Conservation (phyloP, 2,329 filamentous ascomycete species). For the Chrysoporthe cubensis region DNA sequence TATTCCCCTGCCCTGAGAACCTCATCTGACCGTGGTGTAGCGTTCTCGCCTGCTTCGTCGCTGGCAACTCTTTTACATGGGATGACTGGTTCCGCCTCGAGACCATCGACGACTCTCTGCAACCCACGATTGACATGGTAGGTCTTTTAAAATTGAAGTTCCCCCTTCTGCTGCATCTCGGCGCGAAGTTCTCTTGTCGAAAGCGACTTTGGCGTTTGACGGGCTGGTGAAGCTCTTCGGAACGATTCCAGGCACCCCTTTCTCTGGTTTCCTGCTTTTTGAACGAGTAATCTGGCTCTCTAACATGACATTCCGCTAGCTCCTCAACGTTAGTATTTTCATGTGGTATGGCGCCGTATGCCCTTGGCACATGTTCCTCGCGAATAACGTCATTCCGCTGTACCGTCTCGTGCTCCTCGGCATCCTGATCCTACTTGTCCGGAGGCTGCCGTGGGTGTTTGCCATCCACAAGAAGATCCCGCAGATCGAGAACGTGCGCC, state of each 20-base stretch:
- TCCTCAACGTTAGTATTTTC: slow-evolving; percentile 86
- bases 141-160: not conserved
- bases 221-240: not conserved
- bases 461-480: slow-evolving; percentile 75
- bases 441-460: slow-evolving; percentile 77
- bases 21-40: slow-evolving; percentile 3
- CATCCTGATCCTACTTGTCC: slow-evolving; percentile 74
- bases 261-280: not conserved
- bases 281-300: not conserved
- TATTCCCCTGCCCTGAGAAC: not conserved
- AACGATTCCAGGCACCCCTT: not conserved
- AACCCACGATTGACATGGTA: slow-evolving; percentile 88
- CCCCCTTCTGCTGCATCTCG: not conserved
- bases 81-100: slow-evolving; percentile 93
- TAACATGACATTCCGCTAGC: slow-evolving; percentile 30
- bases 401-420: slow-evolving; percentile 75
- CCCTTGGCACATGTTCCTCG: slow-evolving; percentile 74
- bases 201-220: not conserved
- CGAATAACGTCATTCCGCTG: slow-evolving; percentile 71
- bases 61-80: slow-evolving; percentile 89
- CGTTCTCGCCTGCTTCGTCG: slow-evolving; percentile 88
- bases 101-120: slow-evolving; percentile 87
- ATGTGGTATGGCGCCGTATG: slow-evolving; percentile 89
- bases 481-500: slow-evolving; percentile 74
- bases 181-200: no score